Conservation (phyloP, 805 yeast genomes). For the Komagataella kurtzmanii region DNA sequence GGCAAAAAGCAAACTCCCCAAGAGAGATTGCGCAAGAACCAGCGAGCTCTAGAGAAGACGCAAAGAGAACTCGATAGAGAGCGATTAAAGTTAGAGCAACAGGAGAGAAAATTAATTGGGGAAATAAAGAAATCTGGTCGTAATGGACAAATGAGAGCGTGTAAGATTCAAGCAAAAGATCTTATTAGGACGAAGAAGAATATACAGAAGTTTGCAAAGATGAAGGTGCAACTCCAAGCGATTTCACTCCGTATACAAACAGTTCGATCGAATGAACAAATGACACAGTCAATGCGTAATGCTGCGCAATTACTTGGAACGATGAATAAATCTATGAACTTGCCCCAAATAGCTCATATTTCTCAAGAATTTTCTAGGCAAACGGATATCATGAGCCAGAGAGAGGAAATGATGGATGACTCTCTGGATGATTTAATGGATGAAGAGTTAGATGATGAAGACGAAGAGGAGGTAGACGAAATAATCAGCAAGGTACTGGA, state of each 20-base stretch:
- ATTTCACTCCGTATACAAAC: slow-evolving; percentile 85
- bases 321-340: slow-evolving; percentile 82
- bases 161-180: slow-evolving; percentile 93
- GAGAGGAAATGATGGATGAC: slow-evolving; percentile 98
- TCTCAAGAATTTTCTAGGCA: slow-evolving; percentile 94
- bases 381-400: slow-evolving; percentile 94
- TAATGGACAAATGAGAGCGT: slow-evolving; percentile 75
- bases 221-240: slow-evolving; percentile 95
- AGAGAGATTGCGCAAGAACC: slow-evolving; percentile 88
- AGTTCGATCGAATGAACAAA: slow-evolving; percentile 86
- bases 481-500: slow-evolving; percentile 85
- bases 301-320: slow-evolving; percentile 78
- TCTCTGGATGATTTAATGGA: slow-evolving; percentile 96
- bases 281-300: slow-evolving; percentile 89
- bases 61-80: slow-evolving; percentile 90
- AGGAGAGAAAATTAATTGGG: slow-evolving; percentile 74
- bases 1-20: slow-evolving; percentile 92
- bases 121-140: slow-evolving; percentile 92
- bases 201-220: slow-evolving; percentile 76
- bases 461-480: slow-evolving; percentile 76
- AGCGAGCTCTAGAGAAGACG: slow-evolving; percentile 86
- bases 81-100: slow-evolving; percentile 71
- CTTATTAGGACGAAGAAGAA: slow-evolving; percentile 77
- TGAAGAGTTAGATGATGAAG: slow-evolving; percentile 74
- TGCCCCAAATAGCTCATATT: slow-evolving; percentile 78